Evolutionary conservation across 345 rosid species (phyloP), one percentile per base, ranked within the genome.

Genomic region (Rhodamnia argentea): DNA sequence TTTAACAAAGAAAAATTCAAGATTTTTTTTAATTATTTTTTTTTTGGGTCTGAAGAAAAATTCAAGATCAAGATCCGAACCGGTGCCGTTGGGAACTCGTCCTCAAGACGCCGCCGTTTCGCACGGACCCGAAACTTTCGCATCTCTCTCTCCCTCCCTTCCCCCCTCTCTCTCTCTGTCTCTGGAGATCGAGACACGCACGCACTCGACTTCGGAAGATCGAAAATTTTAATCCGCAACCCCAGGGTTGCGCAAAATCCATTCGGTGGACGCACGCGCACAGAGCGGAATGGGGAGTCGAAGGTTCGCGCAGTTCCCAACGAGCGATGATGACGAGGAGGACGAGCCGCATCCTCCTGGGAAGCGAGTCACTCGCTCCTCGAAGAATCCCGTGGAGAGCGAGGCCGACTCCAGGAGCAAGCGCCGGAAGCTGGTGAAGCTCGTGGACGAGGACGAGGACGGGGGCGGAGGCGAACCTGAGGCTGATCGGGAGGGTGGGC

Each of bases 261-360:
- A 12, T 18, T 37, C 4, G 81, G 47, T 20, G 56, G 20, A 7
- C 40, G 3, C 40, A 37, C 40, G 3, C 40, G 3, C 78, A 37
- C 81, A 20, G 47, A 10, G 42, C 76, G 47, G 47, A 74, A 95
- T 95, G 95, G 88, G 92, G 52, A 93, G 92, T 87, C 89, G 96
- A 82, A 90, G 98, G 87, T 94, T 93, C 78, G 93, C 98, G 50
- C 95, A 92, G 91, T 92, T 97, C 26, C 86, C 94, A 82, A 92
- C 91, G 11, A 93, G 96, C 92, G 99, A 96, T 86, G 99, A 96
- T 86, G 99, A 96, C 5, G 99, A 96, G 59, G 99, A 94, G 40
- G 95, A 93, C 24, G 88, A 52, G 13, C 88, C 82, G 24, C 59
- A 52, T 37, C 86, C 83, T 37, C 86, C 83, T 86, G 86, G 83